phyloP scores from a whole-genome alignment of 108 stramenopile species.

The Cyclotella kingstonii region DNA sequence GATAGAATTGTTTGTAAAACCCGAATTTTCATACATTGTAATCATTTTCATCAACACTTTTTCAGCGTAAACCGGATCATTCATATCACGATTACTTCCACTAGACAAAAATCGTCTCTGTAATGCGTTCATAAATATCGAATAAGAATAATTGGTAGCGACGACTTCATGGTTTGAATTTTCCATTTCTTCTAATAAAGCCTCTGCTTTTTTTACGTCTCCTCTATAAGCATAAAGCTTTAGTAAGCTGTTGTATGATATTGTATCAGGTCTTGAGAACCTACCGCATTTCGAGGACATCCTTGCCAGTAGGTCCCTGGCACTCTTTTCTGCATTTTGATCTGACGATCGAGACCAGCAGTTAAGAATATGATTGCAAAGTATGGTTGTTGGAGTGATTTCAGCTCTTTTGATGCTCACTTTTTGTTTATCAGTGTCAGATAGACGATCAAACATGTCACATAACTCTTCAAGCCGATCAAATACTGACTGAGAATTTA shows the following conservation, averaged over 20 bases:
- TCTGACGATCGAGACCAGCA: slow-evolving; percentile 34
- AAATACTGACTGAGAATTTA: slow-evolving; percentile 24
- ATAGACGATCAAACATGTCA: background rate
- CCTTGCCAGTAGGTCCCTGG: slow-evolving; percentile 12
- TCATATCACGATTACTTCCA: slow-evolving; percentile 15
- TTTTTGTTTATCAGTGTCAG: background rate
- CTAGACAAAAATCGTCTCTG: slow-evolving; percentile 32
- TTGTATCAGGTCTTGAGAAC: slow-evolving; percentile 30
- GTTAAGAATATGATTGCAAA: slow-evolving; percentile 37
- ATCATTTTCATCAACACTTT: slow-evolving; percentile 22
- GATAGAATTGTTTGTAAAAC: slow-evolving; percentile 10
- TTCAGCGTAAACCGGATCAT: slow-evolving; percentile 34
- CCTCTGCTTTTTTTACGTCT: slow-evolving; percentile 32
- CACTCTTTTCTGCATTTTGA: slow-evolving; percentile 20
- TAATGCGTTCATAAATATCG: slow-evolving; percentile 39
- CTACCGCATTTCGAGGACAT: slow-evolving; percentile 6
- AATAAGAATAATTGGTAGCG: slow-evolving; percentile 36
- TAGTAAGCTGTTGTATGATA: slow-evolving; percentile 51
- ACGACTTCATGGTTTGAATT: background rate
- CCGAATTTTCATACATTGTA: slow-evolving; percentile 22
- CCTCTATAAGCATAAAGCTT: slow-evolving; percentile 49
- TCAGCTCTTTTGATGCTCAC: slow-evolving; percentile 18
- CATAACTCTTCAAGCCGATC: slow-evolving; percentile 20
- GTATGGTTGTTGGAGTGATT: slow-evolving; percentile 11
- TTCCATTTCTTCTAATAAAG: slow-evolving; percentile 26